These are phyloP conservation scores for Tetrahymena borealis DNA, from an alignment of 73 alveolate genomes.

Conservation along the genomic window DNA sequence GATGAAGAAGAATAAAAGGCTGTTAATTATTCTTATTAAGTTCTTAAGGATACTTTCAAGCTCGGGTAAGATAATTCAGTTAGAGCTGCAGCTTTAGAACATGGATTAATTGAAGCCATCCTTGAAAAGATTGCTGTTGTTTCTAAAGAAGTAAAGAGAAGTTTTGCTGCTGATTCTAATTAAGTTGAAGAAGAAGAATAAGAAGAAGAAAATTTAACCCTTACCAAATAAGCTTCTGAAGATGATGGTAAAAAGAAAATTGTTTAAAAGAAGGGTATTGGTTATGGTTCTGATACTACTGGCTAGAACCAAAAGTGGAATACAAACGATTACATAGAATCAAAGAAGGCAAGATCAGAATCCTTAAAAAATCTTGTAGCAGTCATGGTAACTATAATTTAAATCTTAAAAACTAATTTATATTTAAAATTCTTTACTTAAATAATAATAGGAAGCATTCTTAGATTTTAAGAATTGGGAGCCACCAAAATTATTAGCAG, in stretches of 20 bases:
- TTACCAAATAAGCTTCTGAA: background rate
- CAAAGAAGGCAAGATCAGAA: conserved; percentile 78
- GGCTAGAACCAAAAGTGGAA: conserved; percentile 92
- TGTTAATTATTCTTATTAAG: conserved; percentile 58
- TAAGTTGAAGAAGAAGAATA: conserved; percentile 51
- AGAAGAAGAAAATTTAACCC: background rate
- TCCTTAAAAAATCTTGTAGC: conserved; percentile 73
- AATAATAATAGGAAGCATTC: background rate
- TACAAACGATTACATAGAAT: conserved; percentile 78
- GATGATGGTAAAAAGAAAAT: conserved; percentile 16
- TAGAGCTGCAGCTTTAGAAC: conserved; percentile 63
- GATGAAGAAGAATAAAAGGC: conserved; percentile 63
- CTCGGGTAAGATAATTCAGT: conserved; percentile 46
- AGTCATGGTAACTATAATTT: conserved; percentile 67
- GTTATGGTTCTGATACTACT: conserved; percentile 67
- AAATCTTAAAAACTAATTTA: conserved; percentile 11
- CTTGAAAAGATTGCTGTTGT: conserved; percentile 60
- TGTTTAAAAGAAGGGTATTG: conserved; percentile 28
- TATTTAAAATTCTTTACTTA: background rate
- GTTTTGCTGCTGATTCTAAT: conserved; percentile 36
- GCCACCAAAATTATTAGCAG: conserved; percentile 58
- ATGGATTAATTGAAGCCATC: conserved; percentile 50
- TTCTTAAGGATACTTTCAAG: conserved; percentile 49
- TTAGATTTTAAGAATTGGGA: conserved; percentile 53
- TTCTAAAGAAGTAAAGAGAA: conserved; percentile 69